Base-by-base conservation (phyloP, 257 asterid species). In the Henckelia pumila region DNA sequence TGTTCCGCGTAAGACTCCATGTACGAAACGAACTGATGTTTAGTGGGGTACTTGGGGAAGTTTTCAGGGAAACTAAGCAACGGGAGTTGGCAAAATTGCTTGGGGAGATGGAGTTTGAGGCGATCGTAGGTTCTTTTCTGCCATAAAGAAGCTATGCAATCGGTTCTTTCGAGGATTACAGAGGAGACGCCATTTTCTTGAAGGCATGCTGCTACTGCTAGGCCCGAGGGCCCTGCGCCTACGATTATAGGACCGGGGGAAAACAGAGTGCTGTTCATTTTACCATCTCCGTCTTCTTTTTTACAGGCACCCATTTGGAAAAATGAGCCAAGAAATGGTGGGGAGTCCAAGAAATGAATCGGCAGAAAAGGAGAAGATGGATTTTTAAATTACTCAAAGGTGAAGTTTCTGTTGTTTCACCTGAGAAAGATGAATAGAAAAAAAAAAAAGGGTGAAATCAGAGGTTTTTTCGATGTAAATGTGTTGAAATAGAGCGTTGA, bases 181-280 rank as follows among this genome's bases (percentile, higher is more conserved):
- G 96, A 78, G 1, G 95, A 61, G 17, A 92, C 88, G 23, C 91
- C 95, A 52, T 75, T 68, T 23, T 78, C 70, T 63, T 74, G 76
- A 10, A 92, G 91, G 76, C 97, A 89, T 5, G 97, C 98, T n/a
- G 98, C 81, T 2, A 77, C 93, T 2, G 98, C 91, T 17, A 85
- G 78, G 33, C 91, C 91, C 32, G 91, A n/a, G n/a, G n/a, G n/a
- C n/a, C n/a, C n/a, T n/a, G n/a, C n/a, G n/a, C n/a, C n/a, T n/a
- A n/a, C n/a, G 37, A 85, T 85, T 7, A 85, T 80, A 69, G 91
- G 88, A 40, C 83, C 91, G 58, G 76, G 30, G 67, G 80, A 73
- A 71, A 77, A 66, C 13, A n/a, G n/a, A n/a, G n/a, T n/a, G n/a
- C n/a, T n/a, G n/a, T n/a, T n/a, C n/a, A n/a, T n/a, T n/a, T n/a